Evolutionary conservation across 2,329 filamentous ascomycete genomes (phyloP), one percentile per base, ranked within the genome.

Genomic region (Exophiala aquamarina): DNA sequence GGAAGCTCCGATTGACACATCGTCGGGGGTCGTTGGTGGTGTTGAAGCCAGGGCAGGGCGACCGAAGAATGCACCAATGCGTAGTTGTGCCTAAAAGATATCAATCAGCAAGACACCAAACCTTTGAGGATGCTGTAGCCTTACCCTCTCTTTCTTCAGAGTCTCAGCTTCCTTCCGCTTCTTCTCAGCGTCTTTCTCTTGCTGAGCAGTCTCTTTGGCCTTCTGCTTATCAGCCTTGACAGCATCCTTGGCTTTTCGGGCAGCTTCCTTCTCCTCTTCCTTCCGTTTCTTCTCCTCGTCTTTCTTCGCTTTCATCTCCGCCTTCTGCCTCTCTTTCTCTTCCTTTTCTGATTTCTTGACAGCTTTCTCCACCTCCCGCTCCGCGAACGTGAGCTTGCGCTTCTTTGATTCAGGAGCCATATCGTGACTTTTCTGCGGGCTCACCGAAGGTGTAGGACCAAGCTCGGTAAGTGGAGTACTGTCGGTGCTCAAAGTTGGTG

Each of bases 51-150:
- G 29, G 11, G 60, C 48, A 3, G 73, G 73, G 53, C 69, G 74
- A 4, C 57, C 57, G 47, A 78, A 77, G 60, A 77, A 78, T 2
- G 69, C 66, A 55, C 73, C 75, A n/a, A 78, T 59, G 43, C 68
- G 70, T 52, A 71, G 66, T 73, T 78, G 75, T 15, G 72, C 67
- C 74, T 77, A 50, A 31, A 28, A 15, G n/a, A 26, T 26, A 11
- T 17, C 23, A 26, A 49, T 61, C 26, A 64, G 57, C 48, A 44
- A 56, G 45, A 60, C 57, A 31, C 59, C n/a, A n/a, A n/a, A n/a
- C n/a, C n/a, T 58, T 48, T 56, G 59, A 41, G 62, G 46, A 40
- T 62, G n/a, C n/a, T n/a, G 23, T 39, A 55, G 59, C 33, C 53
- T 44, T 61, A 75, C 73, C 52, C 64, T 67, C 23, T 72, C 70